These are phyloP conservation scores for Tetraselmis chui DNA, from an alignment of 139 green algal species.

Conservation along the genomic window DNA sequence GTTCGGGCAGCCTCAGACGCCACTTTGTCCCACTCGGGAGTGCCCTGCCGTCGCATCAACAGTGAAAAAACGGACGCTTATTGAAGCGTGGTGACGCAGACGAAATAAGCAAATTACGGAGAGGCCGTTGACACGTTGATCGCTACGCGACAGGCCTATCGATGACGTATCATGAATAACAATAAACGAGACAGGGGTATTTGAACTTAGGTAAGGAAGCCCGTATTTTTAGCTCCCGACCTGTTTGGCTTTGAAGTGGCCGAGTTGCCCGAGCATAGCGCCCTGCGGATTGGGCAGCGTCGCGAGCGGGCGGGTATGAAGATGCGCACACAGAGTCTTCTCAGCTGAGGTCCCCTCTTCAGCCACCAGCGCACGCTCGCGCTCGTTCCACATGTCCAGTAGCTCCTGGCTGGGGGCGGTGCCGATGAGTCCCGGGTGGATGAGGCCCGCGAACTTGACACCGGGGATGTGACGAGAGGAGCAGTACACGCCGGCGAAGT, in stretches of 20 bases:
- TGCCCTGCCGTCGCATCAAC: constrained; percentile 1
- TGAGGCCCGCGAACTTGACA: constrained; percentile 22
- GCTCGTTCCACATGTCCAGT: constrained; percentile 66
- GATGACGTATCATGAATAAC: too few relatives aligned
- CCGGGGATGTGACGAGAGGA: constrained; percentile 61
- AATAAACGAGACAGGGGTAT: too few relatives aligned
- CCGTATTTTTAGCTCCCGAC: too few relatives aligned
- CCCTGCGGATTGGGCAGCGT: constrained; percentile 46
- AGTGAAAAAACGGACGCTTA: too few relatives aligned
- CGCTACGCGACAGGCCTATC: too few relatives aligned
- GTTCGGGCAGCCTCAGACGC: constrained; percentile 56
- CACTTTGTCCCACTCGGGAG: constrained; percentile 31
- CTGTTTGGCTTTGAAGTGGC: constrained; percentile 1
- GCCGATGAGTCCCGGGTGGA: constrained; percentile 47
- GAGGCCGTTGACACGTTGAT: too few relatives aligned
- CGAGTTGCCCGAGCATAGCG: constrained; percentile 43
- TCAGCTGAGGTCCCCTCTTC: constrained; percentile 12
- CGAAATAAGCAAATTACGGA: too few relatives aligned
- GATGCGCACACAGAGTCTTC: constrained; percentile 9
- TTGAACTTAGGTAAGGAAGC: too few relatives aligned
- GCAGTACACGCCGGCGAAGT: constrained; percentile 67
- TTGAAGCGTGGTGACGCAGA: too few relatives aligned
- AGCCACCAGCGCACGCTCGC: constrained; percentile 48
- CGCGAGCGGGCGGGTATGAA: constrained; percentile 61
- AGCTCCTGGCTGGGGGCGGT: constrained; percentile 64